Percentiles rank a stretch among this genome's conserved stretches.
Conservation (phyloP, 1,139 yeast genomes). For the Saccharomycopsis hybrid region DNA sequence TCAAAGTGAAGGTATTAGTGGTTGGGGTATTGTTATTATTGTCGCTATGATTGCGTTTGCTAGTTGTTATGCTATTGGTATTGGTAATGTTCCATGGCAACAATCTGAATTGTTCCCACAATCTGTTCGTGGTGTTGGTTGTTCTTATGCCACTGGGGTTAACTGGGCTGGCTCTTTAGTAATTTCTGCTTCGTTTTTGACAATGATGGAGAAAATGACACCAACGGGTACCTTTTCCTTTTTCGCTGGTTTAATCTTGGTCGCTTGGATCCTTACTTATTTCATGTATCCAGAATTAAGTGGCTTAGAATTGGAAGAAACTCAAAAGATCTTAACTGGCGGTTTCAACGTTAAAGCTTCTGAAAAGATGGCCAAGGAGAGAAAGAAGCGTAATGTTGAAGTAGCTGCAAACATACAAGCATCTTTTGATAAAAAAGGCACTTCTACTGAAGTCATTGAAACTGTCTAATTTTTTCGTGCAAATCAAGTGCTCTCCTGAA, state of each 20-base stretch:
- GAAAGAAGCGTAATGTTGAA: conserved; percentile 29
- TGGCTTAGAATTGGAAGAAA: conserved; percentile 85
- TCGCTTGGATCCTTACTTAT: conserved; percentile 66
- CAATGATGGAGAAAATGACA: conserved; percentile 88
- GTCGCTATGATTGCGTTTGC: conserved; percentile 81
- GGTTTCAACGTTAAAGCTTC: conserved; percentile 84
- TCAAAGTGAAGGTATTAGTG: conserved; percentile 47
- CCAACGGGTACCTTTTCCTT: conserved; percentile 93
- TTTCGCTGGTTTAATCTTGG: conserved; percentile 72
- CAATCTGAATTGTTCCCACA: conserved; percentile 93
- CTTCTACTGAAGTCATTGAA: background rate
- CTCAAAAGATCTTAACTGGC: conserved; percentile 67
- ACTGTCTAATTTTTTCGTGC: background rate
- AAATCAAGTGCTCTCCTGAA: no score
- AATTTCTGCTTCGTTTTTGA: conserved; percentile 83
- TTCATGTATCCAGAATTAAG: conserved; percentile 90
- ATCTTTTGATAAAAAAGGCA: conserved; percentile 1
- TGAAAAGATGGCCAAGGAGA: conserved; percentile 49
- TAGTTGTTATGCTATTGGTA: conserved; percentile 87
- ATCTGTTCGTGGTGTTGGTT: conserved; percentile 86
- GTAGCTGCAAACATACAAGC: conserved; percentile 23
- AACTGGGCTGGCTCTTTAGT: conserved; percentile 95
- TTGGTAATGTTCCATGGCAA: conserved; percentile 98
- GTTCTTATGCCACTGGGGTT: conserved; percentile 85
- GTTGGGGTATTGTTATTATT: conserved; percentile 85